Conservation (phyloP, 1,139 yeast species). For the Scheffersomyces cryptocercus region DNA sequence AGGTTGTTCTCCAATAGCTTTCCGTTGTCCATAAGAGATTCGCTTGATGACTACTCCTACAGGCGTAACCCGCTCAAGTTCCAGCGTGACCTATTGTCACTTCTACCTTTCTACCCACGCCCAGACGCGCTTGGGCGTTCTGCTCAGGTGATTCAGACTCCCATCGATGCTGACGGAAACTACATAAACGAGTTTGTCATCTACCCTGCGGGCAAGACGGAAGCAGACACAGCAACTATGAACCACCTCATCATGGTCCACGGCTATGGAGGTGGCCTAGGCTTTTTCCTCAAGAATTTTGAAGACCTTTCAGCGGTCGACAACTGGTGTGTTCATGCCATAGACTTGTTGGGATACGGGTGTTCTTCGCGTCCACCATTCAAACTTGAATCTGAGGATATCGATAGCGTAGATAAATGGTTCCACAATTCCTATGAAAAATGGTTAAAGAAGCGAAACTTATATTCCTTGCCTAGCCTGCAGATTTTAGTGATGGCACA, state of each 20-base stretch:
- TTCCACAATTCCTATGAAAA: slow-evolving; percentile 51
- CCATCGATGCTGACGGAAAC: slow-evolving; percentile 43
- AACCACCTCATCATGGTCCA: slow-evolving; percentile 69
- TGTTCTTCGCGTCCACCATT: slow-evolving; percentile 67
- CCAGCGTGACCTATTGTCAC: slow-evolving; percentile 53
- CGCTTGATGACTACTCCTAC: slow-evolving; percentile 49
- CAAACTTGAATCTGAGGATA: slow-evolving; percentile 26
- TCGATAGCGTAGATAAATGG: slow-evolving; percentile 48
- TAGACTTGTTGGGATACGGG: slow-evolving; percentile 77
- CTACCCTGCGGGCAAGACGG: slow-evolving; percentile 42
- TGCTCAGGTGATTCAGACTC: slow-evolving; percentile 34
- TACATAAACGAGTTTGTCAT: slow-evolving; percentile 67
- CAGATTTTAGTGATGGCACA: slow-evolving; percentile 54
- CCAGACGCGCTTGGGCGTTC: slow-evolving; percentile 31
- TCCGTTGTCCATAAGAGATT: slow-evolving; percentile 56
- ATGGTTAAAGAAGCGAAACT: slow-evolving; percentile 43
- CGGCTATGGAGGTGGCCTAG: slow-evolving; percentile 81
- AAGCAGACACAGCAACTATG: slow-evolving; percentile 25
- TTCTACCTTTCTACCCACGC: slow-evolving; percentile 42
- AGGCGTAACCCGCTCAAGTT: slow-evolving; percentile 45
- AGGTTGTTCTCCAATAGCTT: slow-evolving; percentile 54
- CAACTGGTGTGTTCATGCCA: slow-evolving; percentile 68
- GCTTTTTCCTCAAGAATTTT: slow-evolving; percentile 66
- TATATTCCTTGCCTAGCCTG: slow-evolving; percentile 19
- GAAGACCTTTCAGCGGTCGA: slow-evolving; percentile 37